A percentile compares a stretch with the other conserved stretches of the same genome.
Conservation (phyloP, 495 filamentous ascomycete genomes). For the Hyaloscypha finlandica region DNA sequence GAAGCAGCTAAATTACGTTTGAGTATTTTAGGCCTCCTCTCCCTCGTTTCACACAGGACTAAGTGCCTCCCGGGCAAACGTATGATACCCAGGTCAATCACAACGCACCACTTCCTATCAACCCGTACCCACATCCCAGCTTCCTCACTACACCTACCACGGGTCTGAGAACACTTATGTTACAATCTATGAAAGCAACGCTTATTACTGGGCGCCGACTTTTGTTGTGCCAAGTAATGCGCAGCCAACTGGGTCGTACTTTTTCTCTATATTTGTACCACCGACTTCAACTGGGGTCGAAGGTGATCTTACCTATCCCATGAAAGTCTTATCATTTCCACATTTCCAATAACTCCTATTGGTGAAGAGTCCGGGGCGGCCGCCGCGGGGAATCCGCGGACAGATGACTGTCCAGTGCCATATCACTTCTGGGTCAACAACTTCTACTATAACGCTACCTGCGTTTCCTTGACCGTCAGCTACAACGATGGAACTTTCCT, state of each 20-base stretch:
- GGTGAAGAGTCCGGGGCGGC: not conserved
- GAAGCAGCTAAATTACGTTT: too few species aligned
- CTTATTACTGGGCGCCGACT: not conserved
- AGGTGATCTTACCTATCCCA: too few species aligned
- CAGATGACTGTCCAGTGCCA: constrained; percentile 1
- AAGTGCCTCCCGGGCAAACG: too few species aligned
- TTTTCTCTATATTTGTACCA: not conserved
- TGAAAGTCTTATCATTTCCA: not conserved
- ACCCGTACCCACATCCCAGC: not conserved
- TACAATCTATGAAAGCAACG: not conserved
- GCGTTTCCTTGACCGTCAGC: not conserved
- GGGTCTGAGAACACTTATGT: not conserved
- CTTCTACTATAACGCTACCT: not conserved
- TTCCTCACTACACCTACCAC: not conserved
- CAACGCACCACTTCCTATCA: not conserved
- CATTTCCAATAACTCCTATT: not conserved
- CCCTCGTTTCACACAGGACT: too few species aligned
- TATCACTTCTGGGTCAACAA: not conserved
- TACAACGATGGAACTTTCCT: constrained; percentile 9
- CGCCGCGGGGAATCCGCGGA: not conserved
- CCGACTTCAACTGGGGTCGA: not conserved
- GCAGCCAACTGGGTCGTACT: not conserved
- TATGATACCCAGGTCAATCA: not conserved
- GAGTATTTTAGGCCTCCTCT: too few species aligned
- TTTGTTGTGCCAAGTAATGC: not conserved